Conservation (phyloP, 805 yeast genomes). For the Candida sanyiensis region DNA sequence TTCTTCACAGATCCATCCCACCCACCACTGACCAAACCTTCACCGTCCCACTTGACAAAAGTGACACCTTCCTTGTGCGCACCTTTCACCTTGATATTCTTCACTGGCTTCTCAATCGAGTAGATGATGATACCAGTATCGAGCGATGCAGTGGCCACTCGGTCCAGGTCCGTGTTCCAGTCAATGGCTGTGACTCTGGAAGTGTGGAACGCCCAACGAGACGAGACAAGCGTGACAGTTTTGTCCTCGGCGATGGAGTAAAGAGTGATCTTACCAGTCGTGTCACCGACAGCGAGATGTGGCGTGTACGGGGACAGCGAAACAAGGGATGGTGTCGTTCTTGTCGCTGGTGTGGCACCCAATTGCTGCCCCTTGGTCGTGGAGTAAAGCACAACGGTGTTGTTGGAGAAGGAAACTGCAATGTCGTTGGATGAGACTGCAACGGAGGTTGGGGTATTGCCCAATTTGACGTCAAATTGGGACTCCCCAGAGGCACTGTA, state of each 20-base stretch:
- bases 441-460: conserved; percentile 40
- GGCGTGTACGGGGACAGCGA: conserved; percentile 66
- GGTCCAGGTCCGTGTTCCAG: conserved; percentile 75
- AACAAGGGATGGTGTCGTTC: conserved; percentile 58
- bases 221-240: conserved; percentile 56
- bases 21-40: conserved; percentile 63
- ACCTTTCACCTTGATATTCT: conserved; percentile 64
- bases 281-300: conserved; percentile 79
- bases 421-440: conserved; percentile 36
- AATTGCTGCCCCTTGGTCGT: conserved; percentile 20
- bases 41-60: conserved; percentile 60
- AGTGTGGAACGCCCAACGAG: conserved; percentile 95
- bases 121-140: conserved; percentile 80
- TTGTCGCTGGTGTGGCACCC: conserved; percentile 38
- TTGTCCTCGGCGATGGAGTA: conserved; percentile 39
- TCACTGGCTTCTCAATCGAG: conserved; percentile 72
- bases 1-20: conserved; percentile 72
- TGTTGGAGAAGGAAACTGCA: conserved; percentile 43
- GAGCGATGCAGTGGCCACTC: conserved; percentile 71
- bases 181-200: conserved; percentile 69
- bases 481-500: conserved; percentile 28
- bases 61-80: conserved; percentile 89
- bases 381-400: conserved; percentile 36
- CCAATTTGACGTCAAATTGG: conserved; percentile 27
- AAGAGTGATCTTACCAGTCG: conserved; percentile 77